A percentile compares a stretch with the other conserved stretches of the same genome.
These are phyloP conservation scores for Daldinia caldariorum DNA, from an alignment of 495 filamentous ascomycete genomes.

Conservation along the genomic window DNA sequence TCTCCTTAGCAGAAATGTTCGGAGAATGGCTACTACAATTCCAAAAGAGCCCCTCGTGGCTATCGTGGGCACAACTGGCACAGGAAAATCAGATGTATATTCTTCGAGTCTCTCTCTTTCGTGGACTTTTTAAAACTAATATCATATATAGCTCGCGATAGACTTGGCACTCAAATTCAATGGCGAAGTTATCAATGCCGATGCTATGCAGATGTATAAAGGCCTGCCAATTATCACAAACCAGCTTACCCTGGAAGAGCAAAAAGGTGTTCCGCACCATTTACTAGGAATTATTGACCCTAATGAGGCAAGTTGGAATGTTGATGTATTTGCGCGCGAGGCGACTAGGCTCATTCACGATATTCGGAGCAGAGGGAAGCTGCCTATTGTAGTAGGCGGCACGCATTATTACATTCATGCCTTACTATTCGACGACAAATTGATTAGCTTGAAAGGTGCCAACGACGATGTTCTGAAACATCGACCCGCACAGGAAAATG, in stretches of 20 bases:
- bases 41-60: conserved; percentile 73
- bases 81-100: conserved; percentile 94
- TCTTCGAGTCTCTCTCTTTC: neutral
- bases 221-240: conserved; percentile 97
- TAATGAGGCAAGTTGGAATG: conserved; percentile 81
- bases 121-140: neutral
- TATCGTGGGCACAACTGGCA: conserved; percentile 92
- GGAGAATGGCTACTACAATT: conserved; percentile 37
- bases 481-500: conserved; percentile 48
- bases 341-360: conserved; percentile 76
- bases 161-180: conserved; percentile 84
- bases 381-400: conserved; percentile 93
- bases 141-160: conserved; percentile 78
- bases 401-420: conserved; percentile 94
- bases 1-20: conserved; percentile 25
- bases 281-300: conserved; percentile 79
- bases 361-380: conserved; percentile 76
- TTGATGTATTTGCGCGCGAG: conserved; percentile 75
- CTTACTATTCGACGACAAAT: conserved; percentile 76
- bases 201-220: conserved; percentile 98
- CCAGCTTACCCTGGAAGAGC: conserved; percentile 79
- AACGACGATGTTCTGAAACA: conserved; percentile 34
- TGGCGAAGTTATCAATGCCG: conserved; percentile 96
- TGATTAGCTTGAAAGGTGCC: conserved; percentile 56
- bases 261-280: conserved; percentile 87